These are phyloP conservation scores for Brassica juncea DNA, from an alignment of 345 rosid species.

Conservation along the genomic window DNA sequence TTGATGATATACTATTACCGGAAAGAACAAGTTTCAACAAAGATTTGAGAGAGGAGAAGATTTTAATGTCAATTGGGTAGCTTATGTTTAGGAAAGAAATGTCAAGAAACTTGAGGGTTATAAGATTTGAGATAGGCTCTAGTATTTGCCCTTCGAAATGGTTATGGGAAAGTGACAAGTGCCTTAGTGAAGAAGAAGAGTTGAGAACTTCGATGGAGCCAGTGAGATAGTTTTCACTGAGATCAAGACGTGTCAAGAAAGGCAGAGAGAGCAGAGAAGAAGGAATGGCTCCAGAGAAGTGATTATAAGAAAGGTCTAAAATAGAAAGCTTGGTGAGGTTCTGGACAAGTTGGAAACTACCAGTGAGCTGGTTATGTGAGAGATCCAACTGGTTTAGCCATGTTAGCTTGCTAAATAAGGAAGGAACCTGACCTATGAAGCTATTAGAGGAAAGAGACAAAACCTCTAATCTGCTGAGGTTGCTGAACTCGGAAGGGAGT, in stretches of 20 bases:
- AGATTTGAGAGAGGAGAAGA: conserved; percentile 21
- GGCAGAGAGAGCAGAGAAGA: not conserved
- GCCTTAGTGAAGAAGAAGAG: not conserved
- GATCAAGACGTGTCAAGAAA: not conserved
- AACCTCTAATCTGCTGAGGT: not conserved
- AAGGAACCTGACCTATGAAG: not conserved
- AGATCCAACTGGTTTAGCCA: not conserved
- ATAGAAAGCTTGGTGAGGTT: conserved; percentile 1
- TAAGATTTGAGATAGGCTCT: conserved; percentile 13
- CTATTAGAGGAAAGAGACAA: not conserved
- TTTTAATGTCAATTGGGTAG: not conserved
- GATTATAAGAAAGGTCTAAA: not conserved
- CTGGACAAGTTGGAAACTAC: conserved; percentile 4
- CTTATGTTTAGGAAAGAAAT: conserved; percentile 10
- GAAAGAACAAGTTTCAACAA: not conserved
- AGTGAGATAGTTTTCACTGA: not conserved
- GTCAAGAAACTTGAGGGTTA: not conserved
- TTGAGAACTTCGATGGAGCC: not conserved
- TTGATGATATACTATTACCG: not conserved
- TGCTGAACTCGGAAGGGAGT: not conserved
- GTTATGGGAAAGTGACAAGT: not conserved
- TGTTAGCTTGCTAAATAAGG: not conserved
- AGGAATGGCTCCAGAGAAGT: conserved; percentile 5
- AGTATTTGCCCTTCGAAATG: not conserved
- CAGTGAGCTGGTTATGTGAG: conserved; percentile 13